These are phyloP conservation scores for Botryotinia narcissicola DNA, from an alignment of 2,329 filamentous ascomycete species.

Conservation along the genomic window DNA sequence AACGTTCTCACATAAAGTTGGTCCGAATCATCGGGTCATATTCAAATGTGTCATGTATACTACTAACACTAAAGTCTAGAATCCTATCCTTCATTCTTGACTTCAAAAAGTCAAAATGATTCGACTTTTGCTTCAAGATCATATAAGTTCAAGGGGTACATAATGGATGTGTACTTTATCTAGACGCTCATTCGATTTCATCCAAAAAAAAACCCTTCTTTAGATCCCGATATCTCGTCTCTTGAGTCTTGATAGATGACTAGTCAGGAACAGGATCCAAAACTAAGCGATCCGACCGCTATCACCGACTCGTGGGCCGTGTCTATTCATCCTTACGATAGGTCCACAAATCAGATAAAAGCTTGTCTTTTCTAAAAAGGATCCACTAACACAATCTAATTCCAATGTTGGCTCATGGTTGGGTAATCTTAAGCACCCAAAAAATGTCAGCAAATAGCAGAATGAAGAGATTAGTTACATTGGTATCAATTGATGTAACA, in stretches of 20 bases:
- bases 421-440: not conserved
- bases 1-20: not conserved
- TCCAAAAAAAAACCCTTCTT: not conserved
- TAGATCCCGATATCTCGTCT: not conserved
- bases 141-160: not conserved
- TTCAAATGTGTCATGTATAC: not conserved
- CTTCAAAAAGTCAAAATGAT: not conserved
- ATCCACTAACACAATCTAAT: not conserved
- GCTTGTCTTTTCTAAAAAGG: not conserved
- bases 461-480: not conserved
- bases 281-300: not conserved
- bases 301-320: not conserved
- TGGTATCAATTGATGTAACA: not conserved
- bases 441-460: not conserved
- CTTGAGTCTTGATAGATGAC: not conserved
- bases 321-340: not conserved
- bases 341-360: not conserved
- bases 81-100: not conserved
- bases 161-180: not conserved
- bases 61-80: not conserved
- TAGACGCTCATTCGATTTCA: not conserved
- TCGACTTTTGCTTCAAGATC: not conserved
- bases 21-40: not conserved
- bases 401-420: not conserved
- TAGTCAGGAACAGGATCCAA: conserved; percentile 11